Conservation (phyloP, 2,329 filamentous ascomycete genomes). For the Conoideocrella luteorostrata region DNA sequence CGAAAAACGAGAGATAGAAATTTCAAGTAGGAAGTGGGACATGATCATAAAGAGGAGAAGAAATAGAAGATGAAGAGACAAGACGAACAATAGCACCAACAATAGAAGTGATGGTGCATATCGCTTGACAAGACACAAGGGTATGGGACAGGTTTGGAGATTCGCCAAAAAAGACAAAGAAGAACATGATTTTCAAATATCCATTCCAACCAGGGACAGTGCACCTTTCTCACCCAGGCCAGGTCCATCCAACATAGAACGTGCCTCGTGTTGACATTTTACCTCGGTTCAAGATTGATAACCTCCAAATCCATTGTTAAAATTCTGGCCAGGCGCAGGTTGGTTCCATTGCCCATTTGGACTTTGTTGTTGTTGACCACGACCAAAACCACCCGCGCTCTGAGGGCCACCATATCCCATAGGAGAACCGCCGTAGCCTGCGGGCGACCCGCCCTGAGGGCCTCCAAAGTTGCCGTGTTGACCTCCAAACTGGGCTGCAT, state of each 20-base stretch:
- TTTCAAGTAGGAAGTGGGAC: constrained; percentile 4
- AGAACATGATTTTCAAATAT: constrained; percentile 11
- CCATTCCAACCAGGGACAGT: constrained; percentile 8
- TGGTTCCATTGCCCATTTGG: constrained; percentile 51
- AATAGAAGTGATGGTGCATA: constrained; percentile 13
- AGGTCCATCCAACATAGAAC: constrained; percentile 5
- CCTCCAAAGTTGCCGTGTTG: constrained; percentile 63
- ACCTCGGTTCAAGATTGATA: constrained; percentile 49
- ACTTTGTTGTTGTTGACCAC: constrained; percentile 59
- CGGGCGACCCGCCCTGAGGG: constrained; percentile 55
- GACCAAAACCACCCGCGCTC: constrained; percentile 79
- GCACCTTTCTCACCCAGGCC: constrained; percentile 6
- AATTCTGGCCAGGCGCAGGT: constrained; percentile 47
- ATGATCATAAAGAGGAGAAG: constrained; percentile 4
- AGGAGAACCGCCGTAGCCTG: constrained; percentile 57
- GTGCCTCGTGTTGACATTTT: constrained; percentile 5
- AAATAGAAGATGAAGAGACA: constrained; percentile 6
- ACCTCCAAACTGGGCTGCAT: constrained; percentile 49
- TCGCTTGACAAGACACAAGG: constrained; percentile 13
- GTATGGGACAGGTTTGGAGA: constrained; percentile 16
- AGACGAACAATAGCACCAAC: constrained; percentile 11
- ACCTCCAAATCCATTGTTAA: constrained; percentile 54
- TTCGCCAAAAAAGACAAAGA: constrained; percentile 11
- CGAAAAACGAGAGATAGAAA: constrained; percentile 5
- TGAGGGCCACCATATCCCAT: constrained; percentile 66